Base-by-base conservation (phyloP, 257 asterid genomes). In the Capsicum rhomboideum region DNA sequence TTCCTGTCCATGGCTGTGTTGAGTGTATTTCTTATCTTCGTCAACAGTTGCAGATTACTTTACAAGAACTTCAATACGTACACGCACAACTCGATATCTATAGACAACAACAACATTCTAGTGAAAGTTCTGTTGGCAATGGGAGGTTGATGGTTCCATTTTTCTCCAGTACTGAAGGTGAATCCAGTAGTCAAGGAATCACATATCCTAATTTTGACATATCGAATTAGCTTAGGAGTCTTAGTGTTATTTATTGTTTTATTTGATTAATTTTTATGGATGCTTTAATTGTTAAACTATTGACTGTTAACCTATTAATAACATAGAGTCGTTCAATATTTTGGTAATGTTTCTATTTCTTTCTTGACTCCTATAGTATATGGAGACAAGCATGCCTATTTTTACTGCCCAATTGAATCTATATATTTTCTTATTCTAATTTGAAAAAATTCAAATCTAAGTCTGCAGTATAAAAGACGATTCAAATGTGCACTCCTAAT, bases 1-100 rank as follows among this genome's bases (percentile, higher is more conserved):
- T 80, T 12, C 98, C 98, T 0, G 95, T 91, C 6, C 42, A 84
- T 13, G 98, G 98, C 1, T 92, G 96, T 46, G 64, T 85, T 0
- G 83, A 55, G 0, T 46, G 93, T 83, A 88, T 92, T 18, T 28
- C 12, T 9, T 89, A 89, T 0, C 91, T 95, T 8, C 82, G 26
- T 0, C 53, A 75, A 3, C 91, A 89, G 20, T 1, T 92, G 7
- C 68, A 53, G 4, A 52, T 66, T 4, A 83, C 90, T 1, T 0
- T 8, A 4, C 83, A 91, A 26, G 95, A 94, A 23, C 86, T 90
- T 7, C 77, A 52, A 0, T 29, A 18, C 10, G 87, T 94, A 0
- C 18, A 67, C 3, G 40, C 86, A 0, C 90, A 92, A 18, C 85
- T 94, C 1, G 85, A 67, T 0, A 74, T 68, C 4, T 85, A 44